Base-by-base conservation (phyloP, 2,329 filamentous ascomycete species). In the Fusarium torulosum region DNA sequence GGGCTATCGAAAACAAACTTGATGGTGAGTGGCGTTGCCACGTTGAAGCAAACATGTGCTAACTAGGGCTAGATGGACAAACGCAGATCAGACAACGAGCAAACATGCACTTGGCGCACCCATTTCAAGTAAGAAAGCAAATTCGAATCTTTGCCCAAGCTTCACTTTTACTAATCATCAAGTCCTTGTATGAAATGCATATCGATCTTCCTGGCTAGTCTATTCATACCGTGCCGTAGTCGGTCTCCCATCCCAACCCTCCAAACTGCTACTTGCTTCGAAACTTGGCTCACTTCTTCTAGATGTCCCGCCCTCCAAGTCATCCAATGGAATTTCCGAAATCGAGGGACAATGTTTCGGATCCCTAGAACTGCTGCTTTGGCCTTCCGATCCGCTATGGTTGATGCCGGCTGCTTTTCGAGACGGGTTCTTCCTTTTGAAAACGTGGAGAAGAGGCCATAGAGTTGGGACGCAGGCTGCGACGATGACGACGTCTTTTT, bases 401-500 rank as follows among this genome's bases (percentile, higher is more conserved):
- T 53, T 40, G 19, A 60, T 60, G 1, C 43, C 43, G 6, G 40
- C 4, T 13, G 51, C 25, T 5, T 19, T 50, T 2, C 43, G 41
- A 11, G 46, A 37, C 0, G 31, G 33, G 14, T 25, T 20, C 25
- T 53, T 56, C 1, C 56, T 42, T 4, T 46, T 56, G 25, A 56
- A 20, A 5, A 65, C 4, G 13, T 43, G 51, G 8, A 64, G n/a
- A 14, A 64, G 60, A 11, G 59, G 59, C 5, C 55, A 42, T 6
- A 53, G 3, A 13, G 63, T 66, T 4, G 55, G 54, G 5, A 60
- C 46, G 21, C 55, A 47, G 1, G 60, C 59, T 6, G 63, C 63
- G 54, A 60, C 60, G 27, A 66, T 64, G 13, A 66, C 54, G 14
- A 66, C 33, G 10, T 66, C 64, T 40, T 66, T 54, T 15, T 66